Percentiles rank a stretch among this genome's conserved stretches.
Conservation (phyloP, 352 stramenopile genomes). For the Pythium oligandrum region DNA sequence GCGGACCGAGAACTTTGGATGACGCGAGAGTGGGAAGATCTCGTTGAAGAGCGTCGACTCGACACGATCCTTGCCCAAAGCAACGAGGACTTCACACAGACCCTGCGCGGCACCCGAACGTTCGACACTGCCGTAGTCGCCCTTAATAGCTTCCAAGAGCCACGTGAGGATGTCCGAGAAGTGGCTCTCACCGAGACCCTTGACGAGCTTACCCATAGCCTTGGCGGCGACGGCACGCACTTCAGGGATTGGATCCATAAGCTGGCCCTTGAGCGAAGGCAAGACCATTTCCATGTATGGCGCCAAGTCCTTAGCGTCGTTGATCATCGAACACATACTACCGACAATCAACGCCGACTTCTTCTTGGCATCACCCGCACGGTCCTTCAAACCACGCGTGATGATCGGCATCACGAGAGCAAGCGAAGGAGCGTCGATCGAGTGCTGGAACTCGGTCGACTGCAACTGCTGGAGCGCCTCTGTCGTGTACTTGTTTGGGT, state of each 20-base stretch:
- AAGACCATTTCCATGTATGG: slow-evolving; percentile 98
- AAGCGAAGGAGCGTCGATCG: slow-evolving; percentile 98
- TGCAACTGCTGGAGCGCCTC: slow-evolving; percentile 96
- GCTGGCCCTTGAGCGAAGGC: slow-evolving; percentile 92
- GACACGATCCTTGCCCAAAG: slow-evolving; percentile 74
- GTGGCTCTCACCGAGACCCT: slow-evolving; percentile 94
- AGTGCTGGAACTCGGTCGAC: slow-evolving; percentile 98
- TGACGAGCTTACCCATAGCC: slow-evolving; percentile 93
- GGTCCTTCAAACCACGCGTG: slow-evolving; percentile 96
- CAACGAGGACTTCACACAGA: slow-evolving; percentile 94
- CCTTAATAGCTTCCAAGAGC: slow-evolving; percentile 96
- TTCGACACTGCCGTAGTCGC: slow-evolving; percentile 94
- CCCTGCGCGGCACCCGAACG: slow-evolving; percentile 97
- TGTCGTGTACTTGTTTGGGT: slow-evolving; percentile 90
- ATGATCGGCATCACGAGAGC: slow-evolving; percentile 99
- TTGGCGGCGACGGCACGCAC: slow-evolving; percentile 94
- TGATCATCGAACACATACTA: slow-evolving; percentile 99
- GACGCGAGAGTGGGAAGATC: slow-evolving; percentile 92
- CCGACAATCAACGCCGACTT: slow-evolving; percentile 98
- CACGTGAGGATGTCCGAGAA: slow-evolving; percentile 96
- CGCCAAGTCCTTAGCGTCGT: slow-evolving; percentile 96
- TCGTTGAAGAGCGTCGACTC: slow-evolving; percentile 85
- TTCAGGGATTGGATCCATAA: slow-evolving; percentile 93
- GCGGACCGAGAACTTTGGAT: slow-evolving; percentile 93
- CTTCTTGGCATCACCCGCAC: slow-evolving; percentile 96